These are phyloP conservation scores for Pythium vanterpoolii DNA, from an alignment of 352 stramenopile genomes.

Conservation along the genomic window DNA sequence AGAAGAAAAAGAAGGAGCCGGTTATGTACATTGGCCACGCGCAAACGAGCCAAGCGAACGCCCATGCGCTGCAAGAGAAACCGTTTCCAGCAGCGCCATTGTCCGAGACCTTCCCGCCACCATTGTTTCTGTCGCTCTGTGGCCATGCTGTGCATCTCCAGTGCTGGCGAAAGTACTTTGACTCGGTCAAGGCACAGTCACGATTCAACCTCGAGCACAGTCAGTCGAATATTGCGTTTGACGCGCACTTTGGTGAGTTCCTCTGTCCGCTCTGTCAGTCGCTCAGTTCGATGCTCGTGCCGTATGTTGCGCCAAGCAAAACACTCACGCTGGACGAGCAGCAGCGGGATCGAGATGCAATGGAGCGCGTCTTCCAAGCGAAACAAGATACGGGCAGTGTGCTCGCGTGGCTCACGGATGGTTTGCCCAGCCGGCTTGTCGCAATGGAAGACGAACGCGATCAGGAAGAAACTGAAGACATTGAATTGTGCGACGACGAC, in stretches of 20 bases:
- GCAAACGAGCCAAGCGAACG: constrained; percentile 63
- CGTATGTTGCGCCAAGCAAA: constrained; percentile 61
- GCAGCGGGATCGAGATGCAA: constrained; percentile 50
- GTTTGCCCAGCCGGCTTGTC: constrained; percentile 43
- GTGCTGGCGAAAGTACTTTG: constrained; percentile 89
- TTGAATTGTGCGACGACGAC: constrained; percentile 21
- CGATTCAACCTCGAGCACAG: constrained; percentile 66
- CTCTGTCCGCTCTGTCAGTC: constrained; percentile 89
- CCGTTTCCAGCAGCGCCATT: constrained; percentile 33
- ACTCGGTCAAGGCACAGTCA: constrained; percentile 75
- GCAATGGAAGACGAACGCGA: constrained; percentile 33
- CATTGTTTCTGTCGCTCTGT: constrained; percentile 79
- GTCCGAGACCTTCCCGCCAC: constrained; percentile 42
- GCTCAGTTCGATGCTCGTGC: constrained; percentile 89
- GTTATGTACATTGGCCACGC: constrained; percentile 86
- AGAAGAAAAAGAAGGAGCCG: constrained; percentile 78
- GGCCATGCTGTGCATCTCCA: constrained; percentile 88
- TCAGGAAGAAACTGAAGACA: constrained; percentile 33
- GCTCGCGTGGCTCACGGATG: constrained; percentile 53
- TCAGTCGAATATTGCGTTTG: constrained; percentile 81
- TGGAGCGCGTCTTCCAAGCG: constrained; percentile 70
- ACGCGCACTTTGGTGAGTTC: constrained; percentile 85
- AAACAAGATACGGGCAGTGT: constrained; percentile 72
- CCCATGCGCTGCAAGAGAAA: constrained; percentile 45
- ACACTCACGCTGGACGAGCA: constrained; percentile 55